Percentiles rank a stretch among this genome's conserved stretches.
These are phyloP conservation scores for Rhodosorus marinus DNA, from an alignment of 23 red algal genomes.

Conservation along the genomic window DNA sequence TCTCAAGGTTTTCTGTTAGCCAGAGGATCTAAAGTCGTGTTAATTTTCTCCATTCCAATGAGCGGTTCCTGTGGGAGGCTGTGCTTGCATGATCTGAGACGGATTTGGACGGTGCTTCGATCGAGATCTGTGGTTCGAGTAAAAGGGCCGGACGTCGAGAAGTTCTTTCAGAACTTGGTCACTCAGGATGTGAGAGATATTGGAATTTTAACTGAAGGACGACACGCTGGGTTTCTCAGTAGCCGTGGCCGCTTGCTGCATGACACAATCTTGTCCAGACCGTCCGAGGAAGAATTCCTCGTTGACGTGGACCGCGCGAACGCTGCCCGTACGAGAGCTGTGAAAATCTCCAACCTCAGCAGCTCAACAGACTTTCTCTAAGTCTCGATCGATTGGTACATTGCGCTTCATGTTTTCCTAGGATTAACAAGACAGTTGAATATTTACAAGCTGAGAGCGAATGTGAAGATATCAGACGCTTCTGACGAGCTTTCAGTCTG, in stretches of 20 bases:
- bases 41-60: too few relatives aligned
- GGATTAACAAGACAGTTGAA: conserved; percentile 20
- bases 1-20: too few relatives aligned
- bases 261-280: conserved; percentile 41
- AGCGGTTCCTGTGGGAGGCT: neutral
- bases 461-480: conserved; percentile 16
- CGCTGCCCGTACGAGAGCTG: too few relatives aligned
- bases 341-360: too few relatives aligned
- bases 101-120: neutral
- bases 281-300: neutral
- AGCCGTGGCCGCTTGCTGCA: conserved; percentile 1
- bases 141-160: conserved; percentile 6
- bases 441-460: conserved; percentile 25
- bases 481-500: conserved; percentile 6
- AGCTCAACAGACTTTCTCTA: too few relatives aligned
- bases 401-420: neutral
- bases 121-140: conserved; percentile 35
- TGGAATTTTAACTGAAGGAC: neutral
- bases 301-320: neutral
- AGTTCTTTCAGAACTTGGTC: conserved; percentile 40
- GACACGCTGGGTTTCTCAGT: neutral
- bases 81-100: neutral
- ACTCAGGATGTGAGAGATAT: conserved; percentile 20
- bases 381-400: conserved; percentile 19
- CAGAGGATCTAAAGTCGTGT: too few relatives aligned